Base-by-base conservation (phyloP, 2,329 filamentous ascomycete species). In the Myriosclerotinia curreyana region DNA sequence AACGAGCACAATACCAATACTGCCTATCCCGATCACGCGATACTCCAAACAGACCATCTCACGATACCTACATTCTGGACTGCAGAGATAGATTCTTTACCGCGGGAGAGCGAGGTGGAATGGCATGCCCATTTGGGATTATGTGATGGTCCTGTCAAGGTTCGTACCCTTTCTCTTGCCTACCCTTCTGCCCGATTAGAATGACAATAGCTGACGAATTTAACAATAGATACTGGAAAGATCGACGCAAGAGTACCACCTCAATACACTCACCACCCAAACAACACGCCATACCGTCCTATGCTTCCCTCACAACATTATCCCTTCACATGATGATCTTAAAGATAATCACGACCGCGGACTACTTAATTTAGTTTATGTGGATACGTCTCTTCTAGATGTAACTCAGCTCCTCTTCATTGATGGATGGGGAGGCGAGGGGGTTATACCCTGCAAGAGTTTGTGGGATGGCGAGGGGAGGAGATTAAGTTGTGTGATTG, bases 61-160 rank as follows among this genome's bases (percentile, higher is more conserved):
- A 42, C 31, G 9, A 46, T 58, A 2, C 88, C 92, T 1, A 88
- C 88, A 0, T 82, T 93, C 70, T 89, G 95, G 73, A 83, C 88
- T 0, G 88, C 86, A 0, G 86, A 95, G 72, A 89, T 97, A 1
- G 82, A 87, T 51, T 84, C 87, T 68, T 80, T 99, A 15, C 95
- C 95, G 1, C 84, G 91, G 25, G 80, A 79, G 20, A 88, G 89
- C 36, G 81, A 81, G 46, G 85, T 97, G 14, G 95, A 99, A 78
- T 99, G 94, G 93, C 88, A 91, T 69, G 87, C 82, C 1, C 83
- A 88, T 64, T 73, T 85, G 3, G 90, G 91, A 0, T 75, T 89
- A 51, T 66, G 61, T 12, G 54, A 60, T 56, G 68, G 66, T n/a
- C 34, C 44, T 53, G 50, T 74, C 1, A 64, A 64, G 55, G 52